These are phyloP conservation scores for Colletotrichum kahawae DNA, from an alignment of 2,329 filamentous ascomycete genomes.

Conservation along the genomic window DNA sequence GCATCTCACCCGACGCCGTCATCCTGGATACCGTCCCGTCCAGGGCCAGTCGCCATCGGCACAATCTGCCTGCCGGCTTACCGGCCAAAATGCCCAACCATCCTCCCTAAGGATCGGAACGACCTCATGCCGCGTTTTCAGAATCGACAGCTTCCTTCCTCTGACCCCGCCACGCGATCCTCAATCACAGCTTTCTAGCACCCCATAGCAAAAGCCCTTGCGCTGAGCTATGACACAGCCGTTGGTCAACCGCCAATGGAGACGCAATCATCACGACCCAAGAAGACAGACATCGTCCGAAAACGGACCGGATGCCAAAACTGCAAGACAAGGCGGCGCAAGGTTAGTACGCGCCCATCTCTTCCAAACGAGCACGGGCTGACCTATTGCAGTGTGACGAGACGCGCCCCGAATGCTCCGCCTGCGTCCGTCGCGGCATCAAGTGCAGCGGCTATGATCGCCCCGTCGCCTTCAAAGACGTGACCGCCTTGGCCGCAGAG, in stretches of 20 bases:
- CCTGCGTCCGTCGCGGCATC: constrained; percentile 3
- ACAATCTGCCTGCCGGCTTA: not conserved
- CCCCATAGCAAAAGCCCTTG: not conserved
- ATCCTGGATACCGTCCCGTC: not conserved
- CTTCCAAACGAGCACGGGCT: not conserved
- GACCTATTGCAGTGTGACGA: constrained; percentile 1
- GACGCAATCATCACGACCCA: not conserved
- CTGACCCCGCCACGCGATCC: not conserved
- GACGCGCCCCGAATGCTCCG: constrained; percentile 6
- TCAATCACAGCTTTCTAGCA: not conserved
- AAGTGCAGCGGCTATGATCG: constrained; percentile 14
- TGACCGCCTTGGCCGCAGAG: constrained; percentile 5
- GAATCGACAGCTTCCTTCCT: not conserved
- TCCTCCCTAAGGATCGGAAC: not conserved
- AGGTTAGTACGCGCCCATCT: not conserved
- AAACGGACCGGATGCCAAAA: constrained; percentile 14
- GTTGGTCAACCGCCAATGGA: not conserved
- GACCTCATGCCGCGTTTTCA: not conserved
- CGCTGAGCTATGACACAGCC: not conserved
- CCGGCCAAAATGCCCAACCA: not conserved
- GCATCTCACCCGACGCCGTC: not conserved
- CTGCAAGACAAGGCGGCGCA: constrained; percentile 8
- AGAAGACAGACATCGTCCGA: constrained; percentile 16
- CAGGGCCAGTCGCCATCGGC: not conserved
- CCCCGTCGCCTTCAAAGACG: constrained; percentile 5